Evolutionary conservation across 371 early-diverging fungal genomes (phyloP).

Genomic region (Lichtheimia ramosa): DNA sequence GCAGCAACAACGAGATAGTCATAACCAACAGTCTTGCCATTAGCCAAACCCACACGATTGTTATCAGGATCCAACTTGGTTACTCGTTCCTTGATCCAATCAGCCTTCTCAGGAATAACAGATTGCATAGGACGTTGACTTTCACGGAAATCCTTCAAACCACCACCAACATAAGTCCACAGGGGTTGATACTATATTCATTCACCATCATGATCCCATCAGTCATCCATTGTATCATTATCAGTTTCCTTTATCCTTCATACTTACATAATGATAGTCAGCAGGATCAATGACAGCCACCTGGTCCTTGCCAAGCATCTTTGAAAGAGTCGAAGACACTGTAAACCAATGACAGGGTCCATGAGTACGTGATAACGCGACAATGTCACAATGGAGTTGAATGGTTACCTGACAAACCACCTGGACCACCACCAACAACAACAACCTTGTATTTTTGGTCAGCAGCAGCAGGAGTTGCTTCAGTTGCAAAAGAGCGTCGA

Average conservation of each 20-base stretch:
- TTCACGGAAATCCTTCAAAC: conserved; percentile 76
- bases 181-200: conserved; percentile 77
- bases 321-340: conserved; percentile 65
- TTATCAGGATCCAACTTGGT: conserved; percentile 67
- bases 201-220: neutral
- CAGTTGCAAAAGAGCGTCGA: conserved; percentile 19
- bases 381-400: too few relatives aligned
- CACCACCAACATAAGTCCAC: conserved; percentile 90
- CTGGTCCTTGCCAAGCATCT: conserved; percentile 63
- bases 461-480: conserved; percentile 14
- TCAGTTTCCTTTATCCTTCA: too few relatives aligned
- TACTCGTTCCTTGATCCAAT: conserved; percentile 78
- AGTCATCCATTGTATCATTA: too few relatives aligned
- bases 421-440: conserved; percentile 69
- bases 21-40: conserved; percentile 73
- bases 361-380: too few relatives aligned
- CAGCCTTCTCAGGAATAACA: conserved; percentile 70
- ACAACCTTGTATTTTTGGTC: conserved; percentile 61
- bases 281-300: conserved; percentile 86
- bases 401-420: conserved; percentile 58
- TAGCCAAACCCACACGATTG: conserved; percentile 66
- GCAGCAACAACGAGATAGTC: conserved; percentile 89
- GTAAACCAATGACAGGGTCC: neutral
- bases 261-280: conserved; percentile 70
- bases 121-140: conserved; percentile 67